A percentile compares a stretch with the other conserved stretches of the same genome.
phyloP scores from a whole-genome alignment of 192 early-diverging fungal species.

The Phlyctochytrium planicorne region DNA sequence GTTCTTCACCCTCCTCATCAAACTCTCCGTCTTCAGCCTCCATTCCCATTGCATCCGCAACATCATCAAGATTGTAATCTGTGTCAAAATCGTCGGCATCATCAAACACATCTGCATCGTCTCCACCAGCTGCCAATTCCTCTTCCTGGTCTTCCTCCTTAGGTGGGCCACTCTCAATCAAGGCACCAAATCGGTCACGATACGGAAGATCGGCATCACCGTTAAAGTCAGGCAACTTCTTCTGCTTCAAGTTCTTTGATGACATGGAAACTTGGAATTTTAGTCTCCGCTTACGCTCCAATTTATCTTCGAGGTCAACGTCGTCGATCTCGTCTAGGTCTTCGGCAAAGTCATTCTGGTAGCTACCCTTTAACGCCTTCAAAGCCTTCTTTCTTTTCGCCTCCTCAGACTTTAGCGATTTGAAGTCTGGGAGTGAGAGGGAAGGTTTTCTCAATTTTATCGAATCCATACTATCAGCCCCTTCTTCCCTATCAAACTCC shows the following conservation, averaged over 20 bases:
- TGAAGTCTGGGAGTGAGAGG: conserved; percentile 42
- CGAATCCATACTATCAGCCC: conserved; percentile 10
- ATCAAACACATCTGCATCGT: conserved; percentile 43
- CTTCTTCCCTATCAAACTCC: conserved; percentile 17
- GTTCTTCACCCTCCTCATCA: conserved; percentile 48
- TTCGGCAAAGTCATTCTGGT: conserved; percentile 73
- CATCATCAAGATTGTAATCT: not conserved
- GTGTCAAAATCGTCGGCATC: conserved; percentile 42
- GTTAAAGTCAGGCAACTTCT: conserved; percentile 36
- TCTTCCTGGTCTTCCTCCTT: conserved; percentile 11
- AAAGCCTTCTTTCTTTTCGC: conserved; percentile 17
- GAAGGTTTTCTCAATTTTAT: conserved; percentile 25
- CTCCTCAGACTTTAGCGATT: conserved; percentile 8
- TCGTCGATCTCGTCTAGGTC: conserved; percentile 63
- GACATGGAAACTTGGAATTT: conserved; percentile 57
- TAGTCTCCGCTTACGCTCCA: conserved; percentile 53
- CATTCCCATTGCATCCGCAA: conserved; percentile 62
- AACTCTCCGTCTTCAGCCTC: conserved; percentile 54
- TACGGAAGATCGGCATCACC: conserved; percentile 85
- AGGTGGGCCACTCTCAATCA: conserved; percentile 14
- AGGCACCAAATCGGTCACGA: conserved; percentile 48
- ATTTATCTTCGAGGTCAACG: conserved; percentile 81
- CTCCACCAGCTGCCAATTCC: conserved; percentile 19
- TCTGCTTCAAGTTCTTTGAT: conserved; percentile 19
- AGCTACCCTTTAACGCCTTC: not conserved